Evolutionary conservation across 1,139 yeast species (phyloP).

Genomic region (Candida sp.): DNA sequence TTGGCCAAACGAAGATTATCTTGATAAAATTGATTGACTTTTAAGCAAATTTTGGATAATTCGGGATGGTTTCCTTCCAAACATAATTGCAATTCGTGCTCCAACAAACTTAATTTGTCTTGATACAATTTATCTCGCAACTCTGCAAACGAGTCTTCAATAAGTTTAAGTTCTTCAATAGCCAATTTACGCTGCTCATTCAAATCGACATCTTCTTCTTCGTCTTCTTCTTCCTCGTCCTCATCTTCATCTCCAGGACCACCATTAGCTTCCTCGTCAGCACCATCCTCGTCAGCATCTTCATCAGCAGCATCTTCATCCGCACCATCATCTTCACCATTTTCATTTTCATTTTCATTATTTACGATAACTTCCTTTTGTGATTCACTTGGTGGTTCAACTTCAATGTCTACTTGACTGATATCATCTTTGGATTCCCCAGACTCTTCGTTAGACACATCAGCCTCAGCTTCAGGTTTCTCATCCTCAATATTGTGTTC

Average conservation of each 20-base stretch:
- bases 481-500: constrained; percentile 8
- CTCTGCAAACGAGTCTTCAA: constrained; percentile 83
- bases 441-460: constrained; percentile 9
- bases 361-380: constrained; percentile 9
- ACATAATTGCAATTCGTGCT: constrained; percentile 84
- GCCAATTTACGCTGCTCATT: constrained; percentile 61
- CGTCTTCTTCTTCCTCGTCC: constrained; percentile 21
- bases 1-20: constrained; percentile 67
- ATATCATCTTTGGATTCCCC: constrained; percentile 6
- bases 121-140: constrained; percentile 76
- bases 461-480: constrained; percentile 6
- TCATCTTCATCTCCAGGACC: constrained; percentile 18
- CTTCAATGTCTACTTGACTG: not conserved
- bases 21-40: constrained; percentile 69
- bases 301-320: constrained; percentile 9
- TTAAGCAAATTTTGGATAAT: constrained; percentile 57
- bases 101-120: constrained; percentile 70
- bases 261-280: constrained; percentile 8
- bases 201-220: constrained; percentile 34
- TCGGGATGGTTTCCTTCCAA: constrained; percentile 92
- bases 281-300: constrained; percentile 6
- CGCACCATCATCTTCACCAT: constrained; percentile 16
- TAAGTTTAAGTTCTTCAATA: constrained; percentile 63
- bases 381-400: constrained; percentile 6
- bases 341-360: constrained; percentile 6